phyloP scores from a whole-genome alignment of 1,284 basidiomycete genomes.

The Pyrrhoderma lamaoense region DNA sequence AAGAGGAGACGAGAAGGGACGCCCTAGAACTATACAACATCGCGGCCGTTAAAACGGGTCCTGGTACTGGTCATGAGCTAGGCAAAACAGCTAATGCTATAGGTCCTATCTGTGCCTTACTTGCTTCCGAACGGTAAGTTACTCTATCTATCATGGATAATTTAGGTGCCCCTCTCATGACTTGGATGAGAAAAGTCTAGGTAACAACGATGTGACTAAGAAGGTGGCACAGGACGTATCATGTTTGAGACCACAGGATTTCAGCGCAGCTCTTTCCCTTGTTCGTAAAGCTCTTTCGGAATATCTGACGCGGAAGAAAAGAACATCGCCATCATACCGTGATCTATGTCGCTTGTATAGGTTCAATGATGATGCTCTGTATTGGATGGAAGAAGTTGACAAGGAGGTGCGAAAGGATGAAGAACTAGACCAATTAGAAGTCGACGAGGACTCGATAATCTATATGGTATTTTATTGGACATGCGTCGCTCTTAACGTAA shows the following conservation, averaged over 20 bases:
- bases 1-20: slow-evolving; percentile 22
- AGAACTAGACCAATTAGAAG: slow-evolving; percentile 7
- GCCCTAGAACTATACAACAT: slow-evolving; percentile 25
- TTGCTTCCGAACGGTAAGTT: slow-evolving; percentile 31
- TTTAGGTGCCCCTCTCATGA: neutral
- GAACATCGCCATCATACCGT: slow-evolving; percentile 14
- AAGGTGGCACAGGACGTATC: slow-evolving; percentile 29
- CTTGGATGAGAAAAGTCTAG: slow-evolving; percentile 21
- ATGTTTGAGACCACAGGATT: slow-evolving; percentile 29
- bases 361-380: slow-evolving; percentile 16
- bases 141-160: neutral
- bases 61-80: slow-evolving; percentile 31
- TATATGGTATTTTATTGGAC: slow-evolving; percentile 19
- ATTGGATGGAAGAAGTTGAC: slow-evolving; percentile 24
- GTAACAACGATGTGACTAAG: slow-evolving; percentile 28
- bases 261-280: slow-evolving; percentile 24
- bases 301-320: neutral
- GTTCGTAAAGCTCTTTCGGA: slow-evolving; percentile 24
- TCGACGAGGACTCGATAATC: slow-evolving; percentile 4
- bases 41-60: slow-evolving; percentile 27
- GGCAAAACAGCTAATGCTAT: slow-evolving; percentile 26
- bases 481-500: slow-evolving; percentile 16
- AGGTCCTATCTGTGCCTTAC: slow-evolving; percentile 32
- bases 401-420: slow-evolving; percentile 16
- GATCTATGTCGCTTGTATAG: slow-evolving; percentile 17